phyloP scores from a whole-genome alignment of 2,329 filamentous ascomycete species.

The Fusarium azukiicola region DNA sequence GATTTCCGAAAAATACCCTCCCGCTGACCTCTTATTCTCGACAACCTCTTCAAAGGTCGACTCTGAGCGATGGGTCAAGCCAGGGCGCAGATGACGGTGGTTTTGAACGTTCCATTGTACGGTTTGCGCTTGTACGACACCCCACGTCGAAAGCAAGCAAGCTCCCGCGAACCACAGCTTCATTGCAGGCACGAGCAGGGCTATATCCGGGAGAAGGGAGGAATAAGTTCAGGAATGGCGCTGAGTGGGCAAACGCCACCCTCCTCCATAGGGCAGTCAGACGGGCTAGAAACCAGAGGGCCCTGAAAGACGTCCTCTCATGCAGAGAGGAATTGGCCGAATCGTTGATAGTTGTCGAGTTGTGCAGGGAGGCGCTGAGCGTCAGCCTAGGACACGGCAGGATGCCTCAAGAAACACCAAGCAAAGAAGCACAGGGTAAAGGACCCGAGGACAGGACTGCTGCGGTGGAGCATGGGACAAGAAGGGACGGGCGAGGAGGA shows the following conservation, averaged over 20 bases:
- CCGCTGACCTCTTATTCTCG: slow-evolving; percentile 66
- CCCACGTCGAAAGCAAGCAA: slow-evolving; percentile 51
- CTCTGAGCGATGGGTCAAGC: slow-evolving; percentile 62
- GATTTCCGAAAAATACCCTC: slow-evolving; percentile 78
- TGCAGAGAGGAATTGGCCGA: slow-evolving; percentile 7
- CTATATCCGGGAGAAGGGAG: slow-evolving; percentile 15
- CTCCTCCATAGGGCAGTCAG: slow-evolving; percentile 49
- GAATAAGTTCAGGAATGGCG: slow-evolving; percentile 46
- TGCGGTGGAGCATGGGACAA: slow-evolving; percentile 50
- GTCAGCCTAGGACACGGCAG: slow-evolving; percentile 42
- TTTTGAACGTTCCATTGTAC: slow-evolving; percentile 73
- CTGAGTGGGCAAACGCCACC: slow-evolving; percentile 46
- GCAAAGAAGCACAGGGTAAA: slow-evolving; percentile 44
- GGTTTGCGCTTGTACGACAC: slow-evolving; percentile 56
- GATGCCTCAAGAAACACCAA: slow-evolving; percentile 48
- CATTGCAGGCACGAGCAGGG: slow-evolving; percentile 46
- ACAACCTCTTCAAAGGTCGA: slow-evolving; percentile 67
- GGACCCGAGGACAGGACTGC: slow-evolving; percentile 41
- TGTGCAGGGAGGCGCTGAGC: slow-evolving; percentile 34
- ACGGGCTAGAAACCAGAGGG: slow-evolving; percentile 32
- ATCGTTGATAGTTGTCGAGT: slow-evolving; percentile 18
- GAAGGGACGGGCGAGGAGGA: slow-evolving; percentile 36
- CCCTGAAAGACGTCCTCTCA: slow-evolving; percentile 16
- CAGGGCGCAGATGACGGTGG: slow-evolving; percentile 57
- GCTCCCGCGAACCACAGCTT: slow-evolving; percentile 47